phyloP scores from a whole-genome alignment of 305 asterid species.

The Plantago coronopus region DNA sequence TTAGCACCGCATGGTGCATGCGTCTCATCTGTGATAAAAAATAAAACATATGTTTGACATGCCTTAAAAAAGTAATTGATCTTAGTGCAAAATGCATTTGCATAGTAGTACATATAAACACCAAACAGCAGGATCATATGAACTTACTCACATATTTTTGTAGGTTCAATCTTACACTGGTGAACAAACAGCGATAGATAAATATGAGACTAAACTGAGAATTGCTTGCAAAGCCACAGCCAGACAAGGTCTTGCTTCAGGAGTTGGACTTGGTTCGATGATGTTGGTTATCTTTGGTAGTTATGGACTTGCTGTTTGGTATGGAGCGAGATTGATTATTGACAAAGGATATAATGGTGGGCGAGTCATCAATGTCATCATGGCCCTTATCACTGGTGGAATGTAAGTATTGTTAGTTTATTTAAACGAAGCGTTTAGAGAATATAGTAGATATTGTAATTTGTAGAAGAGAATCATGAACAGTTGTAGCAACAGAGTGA shows the following conservation, averaged over 20 bases:
- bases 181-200: slow-evolving; percentile 43
- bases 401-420: slow-evolving; percentile 34
- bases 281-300: slow-evolving; percentile 36
- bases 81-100: too few species aligned
- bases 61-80: too few species aligned
- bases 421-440: background rate
- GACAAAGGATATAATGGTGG: slow-evolving; percentile 53
- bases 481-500: too few species aligned
- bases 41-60: too few species aligned
- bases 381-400: slow-evolving; percentile 68
- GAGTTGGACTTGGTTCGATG: slow-evolving; percentile 43
- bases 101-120: too few species aligned
- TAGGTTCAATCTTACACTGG: slow-evolving; percentile 72
- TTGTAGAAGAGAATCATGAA: too few species aligned
- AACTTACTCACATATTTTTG: background rate
- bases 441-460: too few species aligned
- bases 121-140: too few species aligned
- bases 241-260: slow-evolving; percentile 62
- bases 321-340: slow-evolving; percentile 45
- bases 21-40: too few species aligned
- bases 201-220: slow-evolving; percentile 42
- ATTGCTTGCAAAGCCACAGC: slow-evolving; percentile 39
- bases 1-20: too few species aligned
- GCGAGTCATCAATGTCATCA: slow-evolving; percentile 47
- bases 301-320: slow-evolving; percentile 67